These are phyloP conservation scores for Volutella citrinella DNA, from an alignment of 2,329 filamentous ascomycete genomes.

Conservation along the genomic window DNA sequence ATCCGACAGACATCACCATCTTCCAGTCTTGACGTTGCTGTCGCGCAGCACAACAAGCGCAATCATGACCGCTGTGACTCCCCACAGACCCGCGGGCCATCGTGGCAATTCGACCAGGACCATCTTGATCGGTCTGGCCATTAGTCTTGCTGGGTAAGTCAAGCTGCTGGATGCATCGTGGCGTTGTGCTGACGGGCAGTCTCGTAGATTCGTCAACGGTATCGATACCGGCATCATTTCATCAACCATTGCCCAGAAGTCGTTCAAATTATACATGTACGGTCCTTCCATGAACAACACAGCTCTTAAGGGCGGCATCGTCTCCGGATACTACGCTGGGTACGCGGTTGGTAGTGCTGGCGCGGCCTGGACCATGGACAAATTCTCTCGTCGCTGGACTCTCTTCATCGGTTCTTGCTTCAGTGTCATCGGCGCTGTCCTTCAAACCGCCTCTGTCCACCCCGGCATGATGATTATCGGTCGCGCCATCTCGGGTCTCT, in stretches of 20 bases:
- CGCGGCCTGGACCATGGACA: conserved; percentile 10
- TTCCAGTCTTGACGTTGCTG: too few species aligned
- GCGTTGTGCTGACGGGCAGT: neutral
- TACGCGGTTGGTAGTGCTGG: conserved; percentile 9
- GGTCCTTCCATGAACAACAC: conserved; percentile 6
- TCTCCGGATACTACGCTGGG: conserved; percentile 11
- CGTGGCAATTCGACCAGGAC: conserved; percentile 11
- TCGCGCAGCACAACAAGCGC: too few species aligned
- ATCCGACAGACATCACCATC: too few species aligned
- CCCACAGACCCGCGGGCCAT: conserved; percentile 6
- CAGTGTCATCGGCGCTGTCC: conserved; percentile 34
- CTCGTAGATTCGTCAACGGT: conserved; percentile 10
- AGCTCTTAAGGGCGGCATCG: conserved; percentile 5
- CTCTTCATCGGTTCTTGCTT: conserved; percentile 5
- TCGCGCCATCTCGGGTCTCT: conserved; percentile 39
- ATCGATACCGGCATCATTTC: conserved; percentile 12
- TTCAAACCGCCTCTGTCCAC: conserved; percentile 37
- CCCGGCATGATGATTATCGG: conserved; percentile 39
- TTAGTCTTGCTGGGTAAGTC: conserved; percentile 9
- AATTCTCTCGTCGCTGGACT: conserved; percentile 10
- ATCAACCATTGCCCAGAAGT: conserved; percentile 8
- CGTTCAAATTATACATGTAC: conserved; percentile 13
- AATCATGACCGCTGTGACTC: too few species aligned
- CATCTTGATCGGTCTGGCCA: conserved; percentile 8
- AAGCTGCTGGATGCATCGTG: neutral